Base-by-base conservation (phyloP, 768 basidiomycete species). In the Amanita pallidorosea region DNA sequence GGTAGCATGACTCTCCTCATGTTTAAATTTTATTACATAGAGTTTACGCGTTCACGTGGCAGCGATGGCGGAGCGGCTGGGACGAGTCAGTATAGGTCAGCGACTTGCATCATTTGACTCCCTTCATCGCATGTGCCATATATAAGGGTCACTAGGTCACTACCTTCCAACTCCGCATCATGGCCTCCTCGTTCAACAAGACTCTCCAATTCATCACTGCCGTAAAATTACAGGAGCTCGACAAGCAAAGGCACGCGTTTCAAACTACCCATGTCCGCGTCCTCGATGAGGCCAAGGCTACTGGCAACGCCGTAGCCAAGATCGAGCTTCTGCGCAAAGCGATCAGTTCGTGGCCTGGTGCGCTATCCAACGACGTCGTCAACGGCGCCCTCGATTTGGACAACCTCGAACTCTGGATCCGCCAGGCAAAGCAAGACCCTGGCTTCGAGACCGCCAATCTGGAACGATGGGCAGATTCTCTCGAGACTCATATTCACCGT, bases 181-280 rank as follows among this genome's bases (percentile, higher is more conserved):
- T 49, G 49, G 23, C 49, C 12, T 62, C 61, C 3, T 65, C 68
- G 20, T 69, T 71, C 51, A 60, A 65, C 18, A 62, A 71, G 50
- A 68, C 71, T 7, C 63, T 72, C 12, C 69, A 71, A 46, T 71
- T 69, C 53, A 72, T 72, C 57, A 72, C 73, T 5, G 59, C 64
- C 7, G 63, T 69, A 55, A 73, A 75, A 55, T 65, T 73, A 17
- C 62, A 69, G 42, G 70, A 73, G 49, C 58, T 73, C 31, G 68
- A 71, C 48, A 71, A 69, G 52, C 72, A 69, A 46, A 65, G 66
- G 7, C 42, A 61, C 1, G 60, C 63, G 2, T 71, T 67, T 51
- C 59, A 67, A 47, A 18, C 41, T 9, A 29, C 29, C 29, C 59
- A 58, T 56, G 63, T 65, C 7, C 57, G 61, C 17, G 63, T 67